Percentiles rank a stretch among this genome's conserved stretches.
These are phyloP conservation scores for Phytomonas sp. DNA, from an alignment of 208 protist genomes.

Conservation along the genomic window DNA sequence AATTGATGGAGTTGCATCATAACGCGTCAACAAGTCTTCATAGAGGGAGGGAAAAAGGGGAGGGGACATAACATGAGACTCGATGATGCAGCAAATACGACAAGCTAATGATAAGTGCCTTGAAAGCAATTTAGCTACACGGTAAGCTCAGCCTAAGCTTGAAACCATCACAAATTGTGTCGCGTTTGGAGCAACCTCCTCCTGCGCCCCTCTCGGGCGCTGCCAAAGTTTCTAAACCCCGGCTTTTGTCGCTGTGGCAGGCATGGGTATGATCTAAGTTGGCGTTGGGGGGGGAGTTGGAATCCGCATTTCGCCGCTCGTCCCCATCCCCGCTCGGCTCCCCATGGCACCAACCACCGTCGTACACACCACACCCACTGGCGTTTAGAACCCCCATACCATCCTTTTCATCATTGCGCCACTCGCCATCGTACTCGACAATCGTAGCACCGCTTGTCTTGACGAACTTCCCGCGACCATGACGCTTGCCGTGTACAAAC, in stretches of 20 bases:
- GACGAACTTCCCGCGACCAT: conserved; percentile 56
- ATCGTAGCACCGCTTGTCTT: conserved; percentile 14
- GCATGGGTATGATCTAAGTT: background rate
- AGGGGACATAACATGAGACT: no score
- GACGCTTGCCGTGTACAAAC: conserved; percentile 52
- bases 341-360: conserved; percentile 46
- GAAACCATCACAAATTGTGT: background rate
- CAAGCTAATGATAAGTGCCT: no score
- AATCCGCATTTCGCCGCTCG: background rate
- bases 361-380: conserved; percentile 30
- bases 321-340: conserved; percentile 42
- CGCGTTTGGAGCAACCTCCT: background rate
- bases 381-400: conserved; percentile 47
- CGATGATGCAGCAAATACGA: no score
- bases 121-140: background rate
- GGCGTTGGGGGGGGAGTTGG: background rate
- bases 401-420: conserved; percentile 56
- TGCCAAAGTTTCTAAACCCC: background rate
- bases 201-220: no score
- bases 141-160: background rate
- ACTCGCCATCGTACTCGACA: conserved; percentile 67
- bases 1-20: background rate
- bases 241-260: background rate
- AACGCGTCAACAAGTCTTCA: no score
- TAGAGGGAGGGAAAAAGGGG: no score